Base-by-base conservation (phyloP, 169 alveolate genomes). In the Miamiensis avidus region DNA sequence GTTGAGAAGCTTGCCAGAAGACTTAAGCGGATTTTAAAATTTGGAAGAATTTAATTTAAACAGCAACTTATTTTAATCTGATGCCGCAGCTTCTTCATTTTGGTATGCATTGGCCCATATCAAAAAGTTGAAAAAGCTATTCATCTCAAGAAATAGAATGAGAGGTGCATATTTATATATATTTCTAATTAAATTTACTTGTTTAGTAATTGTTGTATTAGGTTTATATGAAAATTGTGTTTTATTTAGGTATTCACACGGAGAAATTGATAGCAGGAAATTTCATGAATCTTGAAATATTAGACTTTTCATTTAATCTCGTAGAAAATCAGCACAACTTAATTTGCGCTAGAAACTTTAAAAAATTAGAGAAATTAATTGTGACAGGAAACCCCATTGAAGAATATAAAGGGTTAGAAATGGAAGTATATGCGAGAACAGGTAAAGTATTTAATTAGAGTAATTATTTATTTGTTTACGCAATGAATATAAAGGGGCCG, bases 341-440 rank as follows among this genome's bases (percentile, higher is more conserved):
- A 65, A 86, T 86, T n/a, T 86, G 90, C 81, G 87, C 90, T 25
- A 82, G 90, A 34, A 86, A 86, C 25, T 86, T 86, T 75, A 81
- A 72, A 49, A 86, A 81, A 81, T 32, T 86, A 0, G 26, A 79
- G 49, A 81, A 74, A n/a, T 74, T 86, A 27, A 86, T 86, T n/a
- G 74, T 86, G 28, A 86, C 90, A 25, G 90, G 90, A 75, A 86
- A 86, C 64, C 90, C 90, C 30, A 81, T 86, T 81, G 85, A 72
- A 74, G 87, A 86, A 34, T 87, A 86, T 81, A 25, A 81, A 86
- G 90, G 90, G 1, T 75, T 86, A 81, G 90, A 86, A 86, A 86
- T 86, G 90, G 90, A 86, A 86, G 75, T 86, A 0, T 79, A 86
- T 81, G 90, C 90, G 29, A 79, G 90, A 86, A 86, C 90, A 30